Base-by-base conservation (phyloP, 345 rosid genomes). In the Gossypium rotundifolium region DNA sequence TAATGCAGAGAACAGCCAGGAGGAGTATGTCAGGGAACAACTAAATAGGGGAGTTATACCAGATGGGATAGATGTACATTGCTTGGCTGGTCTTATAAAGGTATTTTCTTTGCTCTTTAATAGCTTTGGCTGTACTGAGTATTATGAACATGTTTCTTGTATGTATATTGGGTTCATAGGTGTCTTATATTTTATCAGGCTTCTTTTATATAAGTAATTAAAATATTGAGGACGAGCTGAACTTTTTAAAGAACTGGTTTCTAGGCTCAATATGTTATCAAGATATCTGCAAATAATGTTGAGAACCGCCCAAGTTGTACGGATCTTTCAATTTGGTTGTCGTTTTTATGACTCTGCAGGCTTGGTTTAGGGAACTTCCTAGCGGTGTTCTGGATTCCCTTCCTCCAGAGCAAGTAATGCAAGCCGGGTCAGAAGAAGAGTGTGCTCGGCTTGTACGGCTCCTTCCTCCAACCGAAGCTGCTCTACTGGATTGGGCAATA, bases 361-460 rank as follows among this genome's bases (percentile, higher is more conserved):
- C 98, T 66, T 96, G 99, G 99, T 96, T 96, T 82, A 89, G 99
- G 81, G 98, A 96, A 82, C 98, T 96, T 74, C 99, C 99, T 0
- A 91, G 87, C 9, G 98, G 99, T 20, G 83, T 96, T 12, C 72
- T 96, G 83, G 99, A 96, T 79, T 88, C 95, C 1, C 88, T 96
- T 20, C 84, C 92, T 17, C 91, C 94, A 6, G 98, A 93, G 77
- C 84, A 88, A 79, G 95, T 96, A 33, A 96, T 93, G 90, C 90
- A 91, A 63, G 86, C 92, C 10, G 94, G 87, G 73, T 82, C 94
- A 55, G 97, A 96, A 84, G 97, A 91, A 75, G 98, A 96, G 77
- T 91, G 94, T 82, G 80, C 88, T 78, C 84, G 75, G 78, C 97
- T 96, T 52, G 89, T 89, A 60, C 81, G 81, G 74, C 89, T 88